Base-by-base conservation (phyloP, 495 filamentous ascomycete genomes). In the Neurospora tetraspora region DNA sequence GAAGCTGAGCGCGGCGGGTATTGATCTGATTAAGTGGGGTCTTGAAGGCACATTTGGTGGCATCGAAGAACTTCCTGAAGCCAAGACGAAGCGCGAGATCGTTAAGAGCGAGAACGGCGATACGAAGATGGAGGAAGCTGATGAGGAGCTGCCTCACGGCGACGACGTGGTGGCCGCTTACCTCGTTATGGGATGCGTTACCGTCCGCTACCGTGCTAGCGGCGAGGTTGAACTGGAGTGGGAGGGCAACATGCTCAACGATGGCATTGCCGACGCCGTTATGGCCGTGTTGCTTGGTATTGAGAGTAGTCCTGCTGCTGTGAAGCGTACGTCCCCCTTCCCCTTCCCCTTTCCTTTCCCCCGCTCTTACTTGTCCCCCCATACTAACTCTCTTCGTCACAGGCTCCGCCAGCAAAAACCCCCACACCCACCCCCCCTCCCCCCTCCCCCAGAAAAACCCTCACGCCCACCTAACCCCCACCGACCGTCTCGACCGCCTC, bases 221-320 rank as follows among this genome's bases (percentile, higher is more conserved):
- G 91, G 94, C 31, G 91, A 95, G 77, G 88, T 99, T 9, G 94
- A 95, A 77, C 82, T 98, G 2, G 94, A 97, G 78, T 99, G 96
- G 96, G 96, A 98, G 77, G 96, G 95, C 38, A 99, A 97, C 78
- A 92, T 97, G 87, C 89, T 97, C 75, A 99, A 98, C 77, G 96
- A 99, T 76, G 93, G 94, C 39, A 96, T 99, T 75, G 96, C 96
- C 8, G 96, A 99, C 82, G 93, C 96, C 12, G 92, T 97, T 18
- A 91, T 98, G 84, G 96, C 92, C 6, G 93, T 97, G 5, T 86
- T 99, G 11, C 87, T 97, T 73, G 92, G 90, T 0, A 90, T 97
- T 16, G 96, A 99, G 82, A 95, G 91, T 80, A 94, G 90, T 69
- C 96, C 96, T 16, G 96, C 96, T 23, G 96, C 96, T 16, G 94